Evolutionary conservation across 2,329 filamentous ascomycete species (phyloP).

Genomic region (Ophiobolus disseminans): DNA sequence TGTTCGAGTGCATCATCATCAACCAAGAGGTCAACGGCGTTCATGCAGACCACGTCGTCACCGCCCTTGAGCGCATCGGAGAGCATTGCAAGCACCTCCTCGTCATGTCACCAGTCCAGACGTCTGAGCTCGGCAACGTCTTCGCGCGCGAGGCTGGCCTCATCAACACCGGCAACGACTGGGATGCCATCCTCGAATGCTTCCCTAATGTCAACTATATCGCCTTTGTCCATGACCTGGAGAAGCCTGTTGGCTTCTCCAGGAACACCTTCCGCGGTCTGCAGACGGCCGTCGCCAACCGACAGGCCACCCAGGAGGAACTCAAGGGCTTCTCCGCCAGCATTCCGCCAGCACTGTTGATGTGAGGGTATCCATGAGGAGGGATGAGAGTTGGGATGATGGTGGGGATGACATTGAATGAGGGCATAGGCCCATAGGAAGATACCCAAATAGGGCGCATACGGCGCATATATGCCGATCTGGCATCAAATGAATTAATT

Average conservation of each 20-base stretch:
- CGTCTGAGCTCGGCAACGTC: slow-evolving; percentile 15
- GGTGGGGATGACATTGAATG: neutral
- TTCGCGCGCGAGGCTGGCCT: slow-evolving; percentile 13
- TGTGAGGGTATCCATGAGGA: no score
- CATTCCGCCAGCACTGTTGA: no score
- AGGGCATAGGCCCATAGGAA: neutral
- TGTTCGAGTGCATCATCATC: slow-evolving; percentile 24
- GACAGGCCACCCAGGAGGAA: neutral
- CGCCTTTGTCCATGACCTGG: slow-evolving; percentile 11
- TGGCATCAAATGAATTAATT: neutral
- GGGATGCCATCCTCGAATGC: slow-evolving; percentile 19
- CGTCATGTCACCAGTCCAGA: slow-evolving; percentile 17
- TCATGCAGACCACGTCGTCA: slow-evolving; percentile 13
- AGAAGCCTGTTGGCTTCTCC: slow-evolving; percentile 5
- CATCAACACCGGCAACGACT: slow-evolving; percentile 18
- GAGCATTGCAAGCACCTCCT: slow-evolving; percentile 19
- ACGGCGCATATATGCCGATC: neutral
- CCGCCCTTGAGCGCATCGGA: slow-evolving; percentile 19
- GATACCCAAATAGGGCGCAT: neutral
- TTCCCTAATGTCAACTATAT: slow-evolving; percentile 21
- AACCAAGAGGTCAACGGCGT: slow-evolving; percentile 18
- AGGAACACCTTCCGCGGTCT: slow-evolving; percentile 14
- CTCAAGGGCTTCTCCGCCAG: slow-evolving; percentile 1
- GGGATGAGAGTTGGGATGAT: no score
- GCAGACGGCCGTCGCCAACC: slow-evolving; percentile 8